Conservation (phyloP, 768 basidiomycete genomes). For the Phanerochaete carnosa region DNA sequence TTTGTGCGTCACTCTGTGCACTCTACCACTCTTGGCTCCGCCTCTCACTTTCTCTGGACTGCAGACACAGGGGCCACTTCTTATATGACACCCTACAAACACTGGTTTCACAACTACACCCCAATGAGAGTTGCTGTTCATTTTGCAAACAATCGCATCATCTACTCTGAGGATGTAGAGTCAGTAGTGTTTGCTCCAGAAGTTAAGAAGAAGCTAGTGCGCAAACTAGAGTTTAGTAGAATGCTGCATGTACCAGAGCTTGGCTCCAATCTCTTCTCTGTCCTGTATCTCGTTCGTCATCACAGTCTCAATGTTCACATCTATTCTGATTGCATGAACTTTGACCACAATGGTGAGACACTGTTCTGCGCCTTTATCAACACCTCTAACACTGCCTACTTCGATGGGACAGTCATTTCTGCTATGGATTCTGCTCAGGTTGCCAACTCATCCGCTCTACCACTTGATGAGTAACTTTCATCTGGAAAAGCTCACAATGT, state of each 20-base stretch:
- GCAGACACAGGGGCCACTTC: conserved; percentile 31
- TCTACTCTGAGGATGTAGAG: no score
- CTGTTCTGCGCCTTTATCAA: conserved; percentile 9
- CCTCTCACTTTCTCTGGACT: conserved; percentile 19
- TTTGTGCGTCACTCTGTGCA: background rate
- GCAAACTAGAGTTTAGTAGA: conserved; percentile 9
- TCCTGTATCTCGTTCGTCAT: background rate
- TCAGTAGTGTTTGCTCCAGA: no score
- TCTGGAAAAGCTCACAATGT: no score
- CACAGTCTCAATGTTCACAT: conserved; percentile 3
- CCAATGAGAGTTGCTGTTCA: conserved; percentile 8
- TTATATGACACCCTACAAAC: conserved; percentile 31
- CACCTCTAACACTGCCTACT: background rate
- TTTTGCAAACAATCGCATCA: no score
- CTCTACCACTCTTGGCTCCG: background rate
- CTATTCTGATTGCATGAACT: no score
- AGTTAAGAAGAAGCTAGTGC: conserved; percentile 1
- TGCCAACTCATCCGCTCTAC: no score
- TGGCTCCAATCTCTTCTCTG: conserved; percentile 12
- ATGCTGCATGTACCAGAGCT: conserved; percentile 23
- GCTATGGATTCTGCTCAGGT: no score
- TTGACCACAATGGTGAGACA: conserved; percentile 9
- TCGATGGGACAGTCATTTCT: conserved; percentile 19
- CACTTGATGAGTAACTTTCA: no score
- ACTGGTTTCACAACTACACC: conserved; percentile 24